Evolutionary conservation across 768 basidiomycete genomes (phyloP).

Genomic region (Xerocomellus intermedius): DNA sequence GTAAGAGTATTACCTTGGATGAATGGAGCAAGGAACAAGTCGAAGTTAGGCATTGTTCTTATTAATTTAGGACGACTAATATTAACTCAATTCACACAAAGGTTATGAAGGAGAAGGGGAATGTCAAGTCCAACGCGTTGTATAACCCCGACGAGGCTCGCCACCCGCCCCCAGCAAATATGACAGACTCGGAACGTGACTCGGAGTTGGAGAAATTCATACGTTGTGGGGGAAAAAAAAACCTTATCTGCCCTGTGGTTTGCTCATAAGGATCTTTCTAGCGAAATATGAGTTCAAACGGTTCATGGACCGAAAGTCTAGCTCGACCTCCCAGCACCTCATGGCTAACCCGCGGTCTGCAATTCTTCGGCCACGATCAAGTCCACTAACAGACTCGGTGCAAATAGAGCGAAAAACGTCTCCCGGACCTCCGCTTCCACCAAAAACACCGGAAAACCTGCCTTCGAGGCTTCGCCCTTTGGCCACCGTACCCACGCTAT

Average conservation of each 20-base stretch:
- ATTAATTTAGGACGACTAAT: conserved; percentile 7
- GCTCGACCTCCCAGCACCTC: conserved; percentile 33
- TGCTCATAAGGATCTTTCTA: conserved; percentile 26
- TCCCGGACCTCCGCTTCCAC: conserved; percentile 27
- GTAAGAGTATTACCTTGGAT: conserved; percentile 89
- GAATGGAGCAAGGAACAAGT: conserved; percentile 87
- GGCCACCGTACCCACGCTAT: conserved; percentile 9
- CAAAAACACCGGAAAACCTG: conserved; percentile 27
- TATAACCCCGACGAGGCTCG: conserved; percentile 84
- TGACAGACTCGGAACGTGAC: conserved; percentile 77
- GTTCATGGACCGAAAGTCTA: conserved; percentile 53
- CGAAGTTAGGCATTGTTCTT: conserved; percentile 51
- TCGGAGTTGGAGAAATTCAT: conserved; percentile 92
- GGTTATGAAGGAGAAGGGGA: conserved; percentile 81
- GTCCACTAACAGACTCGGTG: conserved; percentile 11
- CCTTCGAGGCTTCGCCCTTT: conserved; percentile 18
- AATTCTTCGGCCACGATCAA: conserved; percentile 15
- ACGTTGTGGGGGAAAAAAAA: conserved; percentile 53
- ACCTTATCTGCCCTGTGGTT: not conserved
- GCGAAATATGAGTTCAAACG: conserved; percentile 80
- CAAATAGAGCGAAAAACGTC: conserved; percentile 19
- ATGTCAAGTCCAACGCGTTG: conserved; percentile 71
- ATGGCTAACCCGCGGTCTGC: conserved; percentile 40
- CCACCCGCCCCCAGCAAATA: conserved; percentile 78
- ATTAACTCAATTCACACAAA: conserved; percentile 33